Base-by-base conservation (phyloP, 208 protist species). In the Leptomonas seymouri region DNA sequence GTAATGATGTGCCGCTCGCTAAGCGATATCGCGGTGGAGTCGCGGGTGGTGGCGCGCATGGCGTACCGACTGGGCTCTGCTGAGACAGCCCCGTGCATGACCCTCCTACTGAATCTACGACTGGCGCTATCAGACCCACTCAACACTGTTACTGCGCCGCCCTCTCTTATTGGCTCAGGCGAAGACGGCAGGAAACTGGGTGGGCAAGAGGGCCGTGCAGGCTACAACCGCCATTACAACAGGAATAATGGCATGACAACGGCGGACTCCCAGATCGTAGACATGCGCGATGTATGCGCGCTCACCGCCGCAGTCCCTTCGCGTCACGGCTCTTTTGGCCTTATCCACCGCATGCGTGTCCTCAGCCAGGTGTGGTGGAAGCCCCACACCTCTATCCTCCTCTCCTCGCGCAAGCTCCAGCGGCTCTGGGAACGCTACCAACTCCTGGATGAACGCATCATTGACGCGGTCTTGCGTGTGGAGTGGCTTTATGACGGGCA, bases 361-460 rank as follows among this genome's bases (percentile, higher is more conserved):
- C 73, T 94, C 20, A 89, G 89, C 41, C 58, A 61, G 46, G 72
- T 77, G 27, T 89, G 89, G 68, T 94, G 89, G 89, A 41, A 68
- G 28, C 80, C 80, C 41, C 89, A 89, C 77, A 79, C 77, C 16
- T 58, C 71, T 23, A 58, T 85, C 25, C 58, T 82, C 30, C 46
- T 92, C 23, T 73, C 68, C 16, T 67, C 80, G 3, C 54, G 57
- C 9, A 59, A 66, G 14, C 70, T 92, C 51, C 74, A 74, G 27
- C 54, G 56, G 15, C 71, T 82, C 59, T 82, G 81, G 58, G 80
- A 92, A 34, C 63, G 54, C 8, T 72, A 72, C 21, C 27, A 71
- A 18, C 90, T 85, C 64, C 82, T 91, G 34, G 65, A 77, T 41
- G 62, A 79, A 34, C 46, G 45, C 21, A 50, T 95, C 23, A 57